A percentile compares a stretch with the other conserved stretches of the same genome.
Conservation (phyloP, 768 basidiomycete genomes). For the Clitopilus passeckerianus region DNA sequence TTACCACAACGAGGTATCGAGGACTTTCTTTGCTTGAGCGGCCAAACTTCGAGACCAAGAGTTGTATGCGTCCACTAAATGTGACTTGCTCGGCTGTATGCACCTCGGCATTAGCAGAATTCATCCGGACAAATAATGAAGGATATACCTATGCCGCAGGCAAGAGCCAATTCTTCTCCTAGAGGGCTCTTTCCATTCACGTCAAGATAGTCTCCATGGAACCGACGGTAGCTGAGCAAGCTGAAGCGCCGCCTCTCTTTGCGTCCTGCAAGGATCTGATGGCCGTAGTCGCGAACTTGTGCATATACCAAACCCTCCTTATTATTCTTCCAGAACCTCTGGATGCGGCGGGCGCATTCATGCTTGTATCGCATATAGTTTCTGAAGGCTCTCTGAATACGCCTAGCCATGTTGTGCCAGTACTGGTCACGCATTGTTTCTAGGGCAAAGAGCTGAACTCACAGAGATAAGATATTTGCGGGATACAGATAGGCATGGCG, state of each 20-base stretch:
- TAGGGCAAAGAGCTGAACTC: constrained; percentile 81
- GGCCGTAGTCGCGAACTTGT: constrained; percentile 90
- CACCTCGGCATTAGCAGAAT: not conserved
- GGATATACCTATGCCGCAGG: constrained; percentile 60
- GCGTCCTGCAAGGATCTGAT: constrained; percentile 83
- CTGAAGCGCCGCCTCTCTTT: constrained; percentile 95
- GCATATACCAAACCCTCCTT: constrained; percentile 90
- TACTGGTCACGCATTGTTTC: constrained; percentile 99
- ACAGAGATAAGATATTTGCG: constrained; percentile 2
- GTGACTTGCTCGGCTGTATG: constrained; percentile 66
- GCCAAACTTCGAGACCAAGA: constrained; percentile 78
- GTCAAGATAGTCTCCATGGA: constrained; percentile 95
- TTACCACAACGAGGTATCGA: constrained; percentile 83
- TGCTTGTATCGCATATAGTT: constrained; percentile 95
- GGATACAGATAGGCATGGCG: constrained; percentile 3
- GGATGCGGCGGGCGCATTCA: constrained; percentile 92
- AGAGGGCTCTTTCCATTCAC: constrained; percentile 77
- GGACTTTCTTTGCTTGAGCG: constrained; percentile 92
- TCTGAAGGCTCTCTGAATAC: constrained; percentile 94
- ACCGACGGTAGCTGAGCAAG: constrained; percentile 89
- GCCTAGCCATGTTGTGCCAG: constrained; percentile 99
- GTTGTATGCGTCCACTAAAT: constrained; percentile 79
- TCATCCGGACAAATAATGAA: not conserved
- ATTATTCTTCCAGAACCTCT: constrained; percentile 98
- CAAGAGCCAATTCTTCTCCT: constrained; percentile 68